These are phyloP conservation scores for Ricinus communis DNA, from an alignment of 345 rosid genomes.

Conservation along the genomic window DNA sequence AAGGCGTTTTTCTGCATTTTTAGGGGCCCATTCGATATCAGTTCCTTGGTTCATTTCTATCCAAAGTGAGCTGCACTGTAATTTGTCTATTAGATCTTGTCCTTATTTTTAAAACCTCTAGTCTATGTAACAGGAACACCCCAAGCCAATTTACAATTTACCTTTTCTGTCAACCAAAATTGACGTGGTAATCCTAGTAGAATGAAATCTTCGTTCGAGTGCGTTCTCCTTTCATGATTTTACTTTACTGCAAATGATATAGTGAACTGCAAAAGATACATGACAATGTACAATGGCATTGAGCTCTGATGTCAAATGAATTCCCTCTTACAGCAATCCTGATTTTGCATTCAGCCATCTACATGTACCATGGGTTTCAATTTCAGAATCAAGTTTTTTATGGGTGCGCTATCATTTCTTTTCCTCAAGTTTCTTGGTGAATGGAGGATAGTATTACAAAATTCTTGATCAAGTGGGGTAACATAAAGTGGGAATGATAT, in stretches of 20 bases:
- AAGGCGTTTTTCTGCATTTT: background rate
- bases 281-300: too few species aligned
- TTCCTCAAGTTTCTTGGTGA: conserved; percentile 8
- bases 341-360: too few species aligned
- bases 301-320: too few species aligned
- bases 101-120: background rate
- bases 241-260: too few species aligned
- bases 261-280: too few species aligned
- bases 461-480: conserved; percentile 12
- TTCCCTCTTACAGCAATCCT: too few species aligned
- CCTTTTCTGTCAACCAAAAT: too few species aligned
- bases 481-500: conserved; percentile 24
- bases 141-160: too few species aligned
- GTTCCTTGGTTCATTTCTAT: background rate
- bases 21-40: background rate
- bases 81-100: background rate
- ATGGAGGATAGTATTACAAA: conserved; percentile 21
- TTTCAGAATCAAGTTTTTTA: background rate
- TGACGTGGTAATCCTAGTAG: too few species aligned
- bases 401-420: background rate
- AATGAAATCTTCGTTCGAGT: too few species aligned
- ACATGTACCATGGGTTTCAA: background rate
- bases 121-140: background rate
- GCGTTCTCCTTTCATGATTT: too few species aligned
- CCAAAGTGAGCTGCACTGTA: background rate